These are phyloP conservation scores for Didymella exigua DNA, from an alignment of 2,329 filamentous ascomycete species.

Conservation along the genomic window DNA sequence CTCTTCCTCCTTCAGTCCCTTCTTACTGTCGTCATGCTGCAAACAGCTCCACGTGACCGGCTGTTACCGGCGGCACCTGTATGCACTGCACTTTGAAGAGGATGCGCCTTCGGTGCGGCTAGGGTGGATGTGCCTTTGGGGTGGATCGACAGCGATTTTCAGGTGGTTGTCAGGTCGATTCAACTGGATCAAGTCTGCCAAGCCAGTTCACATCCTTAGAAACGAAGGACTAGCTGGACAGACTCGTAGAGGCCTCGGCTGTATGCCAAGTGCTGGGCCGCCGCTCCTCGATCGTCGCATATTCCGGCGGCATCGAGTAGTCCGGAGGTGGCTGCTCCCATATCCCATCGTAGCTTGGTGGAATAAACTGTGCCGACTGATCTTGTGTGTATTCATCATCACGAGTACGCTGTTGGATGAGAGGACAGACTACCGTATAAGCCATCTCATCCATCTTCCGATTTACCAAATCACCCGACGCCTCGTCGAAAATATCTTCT, in stretches of 20 bases:
- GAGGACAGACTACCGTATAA: constrained; percentile 14
- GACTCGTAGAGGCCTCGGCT: not conserved
- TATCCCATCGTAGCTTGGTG: constrained; percentile 10
- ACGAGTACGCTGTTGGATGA: not conserved
- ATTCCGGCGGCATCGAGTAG: not conserved
- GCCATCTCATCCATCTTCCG: constrained; percentile 19
- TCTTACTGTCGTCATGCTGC: not conserved
- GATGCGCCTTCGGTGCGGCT: not conserved
- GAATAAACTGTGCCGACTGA: not conserved
- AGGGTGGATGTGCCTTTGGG: not conserved
- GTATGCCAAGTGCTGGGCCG: not conserved
- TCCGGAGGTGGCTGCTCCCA: constrained; percentile 8
- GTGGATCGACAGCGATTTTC: not conserved
- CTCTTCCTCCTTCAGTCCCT: not conserved
- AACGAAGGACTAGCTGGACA: not conserved
- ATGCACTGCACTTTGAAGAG: no score
- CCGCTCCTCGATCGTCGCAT: not conserved
- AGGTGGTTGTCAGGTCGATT: not conserved
- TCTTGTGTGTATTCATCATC: not conserved
- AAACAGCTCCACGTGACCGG: not conserved
- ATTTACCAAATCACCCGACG: constrained; percentile 16
- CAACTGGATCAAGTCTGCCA: not conserved
- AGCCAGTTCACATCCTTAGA: not conserved
- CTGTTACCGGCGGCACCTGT: not conserved
- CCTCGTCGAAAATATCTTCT: constrained; percentile 15